Evolutionary conservation across 352 stramenopile species (phyloP).

Genomic region (Phytophthora sojae): DNA sequence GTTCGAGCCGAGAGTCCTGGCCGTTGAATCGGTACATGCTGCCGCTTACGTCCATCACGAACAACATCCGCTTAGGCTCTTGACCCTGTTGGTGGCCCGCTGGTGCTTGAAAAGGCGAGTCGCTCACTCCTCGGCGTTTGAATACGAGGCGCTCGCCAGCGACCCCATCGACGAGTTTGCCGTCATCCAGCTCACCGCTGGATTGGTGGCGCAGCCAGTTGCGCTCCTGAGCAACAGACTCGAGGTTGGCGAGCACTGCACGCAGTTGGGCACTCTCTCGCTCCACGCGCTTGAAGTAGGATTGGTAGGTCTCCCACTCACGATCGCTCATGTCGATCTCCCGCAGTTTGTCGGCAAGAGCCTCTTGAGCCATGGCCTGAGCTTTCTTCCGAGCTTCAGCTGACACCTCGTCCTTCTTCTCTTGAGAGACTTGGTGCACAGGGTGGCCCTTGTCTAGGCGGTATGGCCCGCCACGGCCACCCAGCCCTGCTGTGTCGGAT

Average conservation of each 20-base stretch:
- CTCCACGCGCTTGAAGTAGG: slow-evolving; percentile 77
- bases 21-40: slow-evolving; percentile 96
- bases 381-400: slow-evolving; percentile 79
- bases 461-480: slow-evolving; percentile 95
- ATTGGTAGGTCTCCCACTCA: slow-evolving; percentile 83
- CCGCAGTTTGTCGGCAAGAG: slow-evolving; percentile 68
- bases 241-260: slow-evolving; percentile 83
- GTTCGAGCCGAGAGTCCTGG: slow-evolving; percentile 92
- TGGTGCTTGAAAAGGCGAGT: slow-evolving; percentile 54
- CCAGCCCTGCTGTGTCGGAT: slow-evolving; percentile 93
- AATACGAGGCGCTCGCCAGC: slow-evolving; percentile 94
- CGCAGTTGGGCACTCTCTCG: slow-evolving; percentile 81
- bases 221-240: slow-evolving; percentile 87
- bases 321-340: slow-evolving; percentile 90
- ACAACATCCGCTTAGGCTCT: slow-evolving; percentile 86
- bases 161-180: slow-evolving; percentile 94
- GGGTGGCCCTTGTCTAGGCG: slow-evolving; percentile 94
- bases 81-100: slow-evolving; percentile 28
- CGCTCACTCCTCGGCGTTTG: slow-evolving; percentile 88
- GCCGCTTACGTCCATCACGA: slow-evolving; percentile 94
- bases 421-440: slow-evolving; percentile 95
- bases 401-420: slow-evolving; percentile 93
- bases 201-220: slow-evolving; percentile 94
- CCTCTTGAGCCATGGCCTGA: slow-evolving; percentile 74
- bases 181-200: slow-evolving; percentile 96